Conservation (phyloP, 306 rosid genomes). For the Lathyrus tuberosus region DNA sequence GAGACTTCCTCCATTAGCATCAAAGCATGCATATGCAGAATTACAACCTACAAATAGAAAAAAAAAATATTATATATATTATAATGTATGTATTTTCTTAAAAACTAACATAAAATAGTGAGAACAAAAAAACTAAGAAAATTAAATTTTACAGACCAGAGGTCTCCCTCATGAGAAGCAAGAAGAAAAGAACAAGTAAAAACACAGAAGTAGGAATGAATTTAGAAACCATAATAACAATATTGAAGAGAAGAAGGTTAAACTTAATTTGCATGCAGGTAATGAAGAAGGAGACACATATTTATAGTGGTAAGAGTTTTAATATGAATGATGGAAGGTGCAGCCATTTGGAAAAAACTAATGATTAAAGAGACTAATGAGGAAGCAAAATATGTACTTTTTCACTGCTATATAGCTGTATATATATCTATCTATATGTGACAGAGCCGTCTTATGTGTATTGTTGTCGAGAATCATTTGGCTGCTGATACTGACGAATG, state of each 20-base stretch:
- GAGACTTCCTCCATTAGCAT: constrained; percentile 34
- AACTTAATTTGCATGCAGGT: constrained; percentile 10
- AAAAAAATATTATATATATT: not conserved
- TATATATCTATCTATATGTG: constrained; percentile 3
- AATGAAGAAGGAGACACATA: constrained; percentile 20
- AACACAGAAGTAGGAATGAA: constrained; percentile 25
- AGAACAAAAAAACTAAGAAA: not conserved
- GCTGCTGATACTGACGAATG: constrained; percentile 32
- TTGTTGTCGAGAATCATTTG: constrained; percentile 42
- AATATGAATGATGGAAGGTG: constrained; percentile 54
- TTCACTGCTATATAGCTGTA: not conserved
- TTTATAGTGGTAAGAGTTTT: constrained; percentile 49
- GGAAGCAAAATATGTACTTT: constrained; percentile 4
- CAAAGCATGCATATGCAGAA: constrained; percentile 42
- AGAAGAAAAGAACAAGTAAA: constrained; percentile 47
- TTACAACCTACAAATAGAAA: constrained; percentile 47
- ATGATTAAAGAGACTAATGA: constrained; percentile 41
- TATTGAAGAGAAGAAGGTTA: constrained; percentile 11
- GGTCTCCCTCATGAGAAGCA: constrained; percentile 42
- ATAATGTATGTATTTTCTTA: not conserved
- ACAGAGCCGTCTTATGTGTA: constrained; percentile 60
- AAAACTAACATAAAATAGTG: not conserved
- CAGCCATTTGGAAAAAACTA: constrained; percentile 66
- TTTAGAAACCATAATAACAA: constrained; percentile 48
- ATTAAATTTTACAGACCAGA: constrained; percentile 40